Evolutionary conservation across 129 eudicot genomes (phyloP).

Genomic region (Tagetes erecta): DNA sequence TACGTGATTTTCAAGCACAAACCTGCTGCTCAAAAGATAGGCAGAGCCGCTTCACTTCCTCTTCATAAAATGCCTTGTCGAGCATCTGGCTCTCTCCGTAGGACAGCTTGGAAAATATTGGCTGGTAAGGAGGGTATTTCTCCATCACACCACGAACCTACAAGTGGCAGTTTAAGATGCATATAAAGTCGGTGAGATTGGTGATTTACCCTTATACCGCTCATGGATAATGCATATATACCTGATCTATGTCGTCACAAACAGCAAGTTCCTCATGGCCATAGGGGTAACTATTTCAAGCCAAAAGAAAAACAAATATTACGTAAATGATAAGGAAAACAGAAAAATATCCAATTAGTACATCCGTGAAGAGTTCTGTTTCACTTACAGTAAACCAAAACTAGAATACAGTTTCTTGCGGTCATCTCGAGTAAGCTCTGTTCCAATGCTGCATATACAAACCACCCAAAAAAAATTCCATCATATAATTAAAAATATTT

Average conservation of each 20-base stretch:
- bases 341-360: conserved; percentile 6
- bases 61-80: conserved; percentile 97
- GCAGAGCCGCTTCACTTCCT: conserved; percentile 97
- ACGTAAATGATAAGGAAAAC: background rate
- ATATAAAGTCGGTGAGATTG: background rate
- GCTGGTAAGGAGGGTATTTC: conserved; percentile 94
- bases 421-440: conserved; percentile 96
- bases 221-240: conserved; percentile 24
- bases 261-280: conserved; percentile 98
- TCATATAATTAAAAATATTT: background rate
- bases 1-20: conserved; percentile 27
- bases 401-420: conserved; percentile 91
- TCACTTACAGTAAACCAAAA: conserved; percentile 89
- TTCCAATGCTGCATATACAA: conserved; percentile 74
- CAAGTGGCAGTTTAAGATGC: background rate
- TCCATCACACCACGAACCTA: conserved; percentile 98
- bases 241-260: conserved; percentile 97
- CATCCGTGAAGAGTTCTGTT: background rate
- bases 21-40: conserved; percentile 96
- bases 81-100: conserved; percentile 99
- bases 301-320: background rate
- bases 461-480: background rate
- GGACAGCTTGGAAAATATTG: conserved; percentile 82
- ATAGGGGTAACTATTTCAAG: conserved; percentile 72
- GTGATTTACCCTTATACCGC: background rate